Evolutionary conservation across 2,329 filamentous ascomycete species (phyloP), one percentile per base, ranked within the genome.

Genomic region (Penicillium sp.): DNA sequence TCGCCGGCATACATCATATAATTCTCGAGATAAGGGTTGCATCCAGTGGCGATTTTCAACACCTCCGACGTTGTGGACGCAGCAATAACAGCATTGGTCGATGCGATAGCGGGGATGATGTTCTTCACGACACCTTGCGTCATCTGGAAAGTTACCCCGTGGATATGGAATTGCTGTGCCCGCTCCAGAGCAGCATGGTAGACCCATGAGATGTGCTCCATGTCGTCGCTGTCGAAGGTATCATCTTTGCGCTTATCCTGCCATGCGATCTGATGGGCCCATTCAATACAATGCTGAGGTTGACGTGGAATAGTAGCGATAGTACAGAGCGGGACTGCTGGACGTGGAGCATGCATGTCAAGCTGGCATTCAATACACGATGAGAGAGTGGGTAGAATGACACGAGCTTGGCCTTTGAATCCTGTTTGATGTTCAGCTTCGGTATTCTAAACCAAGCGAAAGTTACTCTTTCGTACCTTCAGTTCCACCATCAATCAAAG

Each of bases 1-100:
- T 98, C 93, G 51, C 96, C 95, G 13, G 92, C 97, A 77, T 99
- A 99, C 91, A 97, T 97, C 93, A 98, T 98, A 80, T 99, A 99
- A 76, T 97, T 96, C 58, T 89, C 89, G 16, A 99, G 83, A 65
- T 88, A 89, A 0, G 94, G 92, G 35, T 94, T 95, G 40, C 89
- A 87, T 52, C 84, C 87, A 14, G 92, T 96, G 45, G 90, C 91
- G 64, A 99, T 91, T 80, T 99, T 99, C 80, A 98, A 88, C 1
- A 93, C 94, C 78, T 99, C 95, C 67, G 97, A 98, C 78, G 95
- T 98, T 78, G 94, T 98, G 55, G 91, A 90, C 1, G 94, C 95
- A 1, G 95, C 95, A 65, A 99, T 91, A 70, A 99, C 95, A 59
- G 95, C 94, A 75, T 99, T 99, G 6, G 95, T 99, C 1, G 93